Evolutionary conservation across 1,284 basidiomycete genomes (phyloP).

Genomic region (Puccinia novopanici): DNA sequence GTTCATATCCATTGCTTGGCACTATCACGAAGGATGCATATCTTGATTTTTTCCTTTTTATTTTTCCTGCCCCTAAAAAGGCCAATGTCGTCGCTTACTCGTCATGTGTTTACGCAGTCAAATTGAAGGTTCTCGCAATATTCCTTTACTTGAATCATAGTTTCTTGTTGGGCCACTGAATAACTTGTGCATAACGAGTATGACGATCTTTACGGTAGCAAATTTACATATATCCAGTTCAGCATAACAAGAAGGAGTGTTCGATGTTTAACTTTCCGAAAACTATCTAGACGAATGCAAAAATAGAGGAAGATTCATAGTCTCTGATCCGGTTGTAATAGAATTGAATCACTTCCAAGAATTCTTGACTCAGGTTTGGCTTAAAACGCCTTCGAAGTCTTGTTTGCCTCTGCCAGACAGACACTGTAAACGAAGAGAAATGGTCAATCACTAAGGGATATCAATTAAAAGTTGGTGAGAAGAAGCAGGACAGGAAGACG

Average conservation of each 20-base stretch:
- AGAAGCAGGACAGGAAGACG: neutral
- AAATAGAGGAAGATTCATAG: neutral
- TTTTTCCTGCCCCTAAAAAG: neutral
- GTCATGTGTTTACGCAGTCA: conserved; percentile 11
- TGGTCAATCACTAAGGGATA: neutral
- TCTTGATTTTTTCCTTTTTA: neutral
- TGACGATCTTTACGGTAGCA: neutral
- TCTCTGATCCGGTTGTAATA: neutral
- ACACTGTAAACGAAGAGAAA: conserved; percentile 57
- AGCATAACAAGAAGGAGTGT: neutral
- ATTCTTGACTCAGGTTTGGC: conserved; percentile 15
- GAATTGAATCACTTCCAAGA: neutral
- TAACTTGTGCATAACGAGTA: neutral
- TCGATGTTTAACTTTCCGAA: neutral
- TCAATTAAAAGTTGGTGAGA: neutral
- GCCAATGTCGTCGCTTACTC: neutral
- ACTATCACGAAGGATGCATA: neutral
- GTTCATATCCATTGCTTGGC: neutral
- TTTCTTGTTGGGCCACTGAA: neutral
- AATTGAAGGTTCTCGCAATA: neutral
- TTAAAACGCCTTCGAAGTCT: conserved; percentile 67
- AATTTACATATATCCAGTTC: neutral
- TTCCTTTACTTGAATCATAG: neutral
- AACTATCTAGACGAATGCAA: neutral
- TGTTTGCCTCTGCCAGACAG: conserved; percentile 89